Evolutionary conservation across 257 asterid species (phyloP).

Genomic region (Solanum microdontum): DNA sequence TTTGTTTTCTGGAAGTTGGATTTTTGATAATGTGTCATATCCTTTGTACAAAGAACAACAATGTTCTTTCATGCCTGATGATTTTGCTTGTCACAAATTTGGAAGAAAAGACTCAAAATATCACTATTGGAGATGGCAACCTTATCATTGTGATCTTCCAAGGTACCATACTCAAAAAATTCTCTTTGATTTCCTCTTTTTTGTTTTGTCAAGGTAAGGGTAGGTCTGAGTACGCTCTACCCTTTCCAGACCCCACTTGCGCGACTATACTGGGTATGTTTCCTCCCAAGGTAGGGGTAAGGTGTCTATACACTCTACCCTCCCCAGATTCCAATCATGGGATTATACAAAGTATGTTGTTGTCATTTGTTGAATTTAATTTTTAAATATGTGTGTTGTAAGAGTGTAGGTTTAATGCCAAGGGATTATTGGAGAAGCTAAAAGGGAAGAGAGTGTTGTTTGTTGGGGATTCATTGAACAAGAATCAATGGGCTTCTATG

Average conservation of each 20-base stretch:
- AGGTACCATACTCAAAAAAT: neutral
- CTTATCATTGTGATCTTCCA: constrained; percentile 30
- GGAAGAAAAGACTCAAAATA: constrained; percentile 23
- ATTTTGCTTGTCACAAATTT: constrained; percentile 26
- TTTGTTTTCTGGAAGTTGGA: constrained; percentile 23
- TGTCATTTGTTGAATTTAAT: neutral
- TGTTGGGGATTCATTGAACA: constrained; percentile 37
- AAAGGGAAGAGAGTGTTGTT: constrained; percentile 26
- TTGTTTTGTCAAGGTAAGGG: neutral
- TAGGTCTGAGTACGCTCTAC: too few species aligned
- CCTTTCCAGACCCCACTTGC: neutral
- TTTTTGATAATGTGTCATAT: constrained; percentile 17
- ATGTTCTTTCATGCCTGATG: constrained; percentile 27
- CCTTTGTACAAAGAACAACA: constrained; percentile 17
- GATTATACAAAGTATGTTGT: neutral
- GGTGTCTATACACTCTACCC: neutral
- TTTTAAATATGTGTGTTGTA: neutral
- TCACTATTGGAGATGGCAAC: constrained; percentile 45
- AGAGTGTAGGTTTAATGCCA: constrained; percentile 26
- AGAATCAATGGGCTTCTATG: constrained; percentile 32
- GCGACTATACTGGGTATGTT: too few species aligned
- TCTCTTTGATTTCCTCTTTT: neutral
- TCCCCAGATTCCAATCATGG: neutral
- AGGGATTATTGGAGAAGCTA: constrained; percentile 12
- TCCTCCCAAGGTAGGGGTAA: neutral